Evolutionary conservation across 495 filamentous ascomycete species (phyloP), one percentile per base, ranked within the genome.

Genomic region (Penicillium silybi): DNA sequence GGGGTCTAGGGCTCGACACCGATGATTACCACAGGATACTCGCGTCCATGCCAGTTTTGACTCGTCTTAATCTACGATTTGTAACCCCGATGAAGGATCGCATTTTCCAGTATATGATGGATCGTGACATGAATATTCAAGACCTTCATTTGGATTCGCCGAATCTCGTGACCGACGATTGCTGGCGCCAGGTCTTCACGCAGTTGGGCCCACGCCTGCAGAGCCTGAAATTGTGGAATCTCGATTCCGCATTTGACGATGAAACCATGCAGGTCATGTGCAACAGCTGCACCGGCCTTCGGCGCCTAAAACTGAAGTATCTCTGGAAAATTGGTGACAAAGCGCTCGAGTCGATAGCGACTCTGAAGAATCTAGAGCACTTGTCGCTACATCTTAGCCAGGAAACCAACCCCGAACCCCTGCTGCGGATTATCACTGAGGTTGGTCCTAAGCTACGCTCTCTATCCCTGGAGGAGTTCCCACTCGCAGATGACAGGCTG

Each of bases 61-160:
- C 80, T 46, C 77, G 78, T 41, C 69, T 96, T 29, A 85, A 87
- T 49, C 73, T 93, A 40, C 80, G 83, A 35, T 89, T 92, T 61
- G 88, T 83, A n/a, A 84, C 89, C 29, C 89, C 93, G 57, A 85
- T 96, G 78, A 95, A 93, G 65, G 87, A 96, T 59, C 65, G 73
- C 11, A 85, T 89, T 22, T 75, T 96, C 62, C 78, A 92, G 17
- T 95, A 89, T 66, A 81, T 96, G 59, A 71, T 88, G 4, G 84
- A 84, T 47, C 84, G 87, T 19, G 68, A 85, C 37, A 71, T 84
- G 35, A 58, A 79, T 9, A 75, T 96, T 40, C 77, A 70, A 73
- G 53, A 80, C 61, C 50, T 83, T 73, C 69, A 89, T 67, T 65
- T 96, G 5, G 82, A 89, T 58, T 85, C 87, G 15, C 83, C 89